phyloP scores from a whole-genome alignment of 345 rosid genomes.

The Alliaria petiolata region DNA sequence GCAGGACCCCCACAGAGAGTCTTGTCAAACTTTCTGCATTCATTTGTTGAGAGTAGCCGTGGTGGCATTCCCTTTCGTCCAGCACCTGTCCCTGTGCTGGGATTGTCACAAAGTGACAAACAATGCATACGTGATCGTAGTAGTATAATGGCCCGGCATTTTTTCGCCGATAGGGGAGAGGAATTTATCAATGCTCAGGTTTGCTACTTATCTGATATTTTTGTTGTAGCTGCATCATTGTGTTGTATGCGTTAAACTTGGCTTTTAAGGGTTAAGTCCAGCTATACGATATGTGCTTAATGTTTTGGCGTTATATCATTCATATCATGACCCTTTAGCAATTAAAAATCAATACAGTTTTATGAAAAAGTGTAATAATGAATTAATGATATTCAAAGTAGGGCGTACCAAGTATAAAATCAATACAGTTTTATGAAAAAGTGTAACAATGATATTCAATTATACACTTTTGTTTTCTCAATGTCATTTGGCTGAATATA shows the following conservation, averaged over 20 bases:
- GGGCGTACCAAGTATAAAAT: too few species aligned
- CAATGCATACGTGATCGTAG: conserved; percentile 99
- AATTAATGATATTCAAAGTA: too few species aligned
- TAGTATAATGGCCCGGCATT: conserved; percentile 95
- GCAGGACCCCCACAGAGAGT: conserved; percentile 97
- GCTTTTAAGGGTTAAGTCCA: background rate
- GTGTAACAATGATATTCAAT: too few species aligned
- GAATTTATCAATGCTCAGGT: conserved; percentile 95
- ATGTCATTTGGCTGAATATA: background rate
- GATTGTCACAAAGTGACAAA: conserved; percentile 89
- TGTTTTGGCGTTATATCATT: background rate
- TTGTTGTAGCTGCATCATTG: background rate
- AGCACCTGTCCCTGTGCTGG: conserved; percentile 71
- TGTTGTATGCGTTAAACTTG: background rate
- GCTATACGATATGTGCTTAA: background rate
- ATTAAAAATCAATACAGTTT: too few species aligned
- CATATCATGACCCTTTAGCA: too few species aligned
- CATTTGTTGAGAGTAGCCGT: conserved; percentile 90
- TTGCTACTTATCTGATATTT: background rate
- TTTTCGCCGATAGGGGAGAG: conserved; percentile 87
- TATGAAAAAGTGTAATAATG: too few species aligned
- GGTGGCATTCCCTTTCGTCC: conserved; percentile 86
- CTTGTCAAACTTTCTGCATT: conserved; percentile 77
- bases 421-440: too few species aligned
- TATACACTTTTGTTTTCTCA: too few species aligned